phyloP scores from a whole-genome alignment of 129 eudicot species.

The Flaveria ramosissima region DNA sequence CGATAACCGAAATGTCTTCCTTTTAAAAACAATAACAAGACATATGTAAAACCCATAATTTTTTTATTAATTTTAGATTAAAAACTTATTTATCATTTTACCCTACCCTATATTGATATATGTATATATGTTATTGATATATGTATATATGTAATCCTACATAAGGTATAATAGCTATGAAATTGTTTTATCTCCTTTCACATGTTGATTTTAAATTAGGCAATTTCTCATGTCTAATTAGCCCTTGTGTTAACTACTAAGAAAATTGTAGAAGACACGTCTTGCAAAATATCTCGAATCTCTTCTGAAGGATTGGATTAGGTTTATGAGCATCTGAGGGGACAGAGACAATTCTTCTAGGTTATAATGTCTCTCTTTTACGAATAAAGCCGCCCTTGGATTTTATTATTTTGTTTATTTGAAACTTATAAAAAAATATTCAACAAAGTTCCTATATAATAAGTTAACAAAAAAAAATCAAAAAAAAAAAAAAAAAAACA shows the following conservation, averaged over 20 bases:
- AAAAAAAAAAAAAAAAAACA: background rate
- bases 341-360: slow-evolving; percentile 44
- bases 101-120: too few species aligned
- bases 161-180: too few species aligned
- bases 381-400: slow-evolving; percentile 46
- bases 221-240: background rate
- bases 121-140: too few species aligned
- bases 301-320: slow-evolving; percentile 15
- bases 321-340: slow-evolving; percentile 29
- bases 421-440: slow-evolving; percentile 3
- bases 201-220: background rate
- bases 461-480: background rate
- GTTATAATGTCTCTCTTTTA: slow-evolving; percentile 36
- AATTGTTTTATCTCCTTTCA: too few species aligned
- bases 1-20: too few species aligned
- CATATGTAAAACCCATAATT: too few species aligned
- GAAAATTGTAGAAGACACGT: slow-evolving; percentile 15
- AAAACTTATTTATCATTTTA: too few species aligned
- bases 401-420: slow-evolving; percentile 24
- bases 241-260: background rate
- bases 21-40: too few species aligned
- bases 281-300: slow-evolving; percentile 28
- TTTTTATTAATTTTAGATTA: too few species aligned
- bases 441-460: background rate
- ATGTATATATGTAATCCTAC: too few species aligned